Percentiles rank a stretch among this genome's conserved stretches.
These are phyloP conservation scores for Cryphonectria radicalis DNA, from an alignment of 2,329 filamentous ascomycete genomes.

Conservation along the genomic window DNA sequence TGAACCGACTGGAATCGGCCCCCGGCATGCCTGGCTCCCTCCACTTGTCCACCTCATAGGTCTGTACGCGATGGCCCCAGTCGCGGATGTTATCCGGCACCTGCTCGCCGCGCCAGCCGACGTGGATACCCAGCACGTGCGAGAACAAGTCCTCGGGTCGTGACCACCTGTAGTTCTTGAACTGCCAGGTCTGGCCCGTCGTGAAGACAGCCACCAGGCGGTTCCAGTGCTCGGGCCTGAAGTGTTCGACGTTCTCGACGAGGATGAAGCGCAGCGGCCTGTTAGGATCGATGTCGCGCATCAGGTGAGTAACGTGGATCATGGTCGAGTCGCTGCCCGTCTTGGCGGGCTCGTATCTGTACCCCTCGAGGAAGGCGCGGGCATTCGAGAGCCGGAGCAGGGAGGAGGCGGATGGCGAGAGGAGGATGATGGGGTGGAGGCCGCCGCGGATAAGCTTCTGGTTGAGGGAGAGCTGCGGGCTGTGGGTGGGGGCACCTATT, in stretches of 20 bases:
- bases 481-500: constrained; percentile 39
- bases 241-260: constrained; percentile 89
- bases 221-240: constrained; percentile 98
- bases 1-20: constrained; percentile 66
- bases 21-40: constrained; percentile 53
- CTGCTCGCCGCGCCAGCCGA: constrained; percentile 88
- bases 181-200: constrained; percentile 97
- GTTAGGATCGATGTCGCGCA: constrained; percentile 71
- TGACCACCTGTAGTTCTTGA: constrained; percentile 97
- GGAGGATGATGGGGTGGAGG: constrained; percentile 88
- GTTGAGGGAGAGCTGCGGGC: constrained; percentile 55
- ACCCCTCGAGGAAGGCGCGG: constrained; percentile 88
- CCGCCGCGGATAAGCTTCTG: constrained; percentile 57
- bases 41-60: constrained; percentile 77
- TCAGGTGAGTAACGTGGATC: constrained; percentile 79
- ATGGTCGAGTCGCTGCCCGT: constrained; percentile 74
- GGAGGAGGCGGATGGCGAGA: constrained; percentile 93
- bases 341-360: constrained; percentile 80
- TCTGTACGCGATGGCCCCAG: constrained; percentile 85
- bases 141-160: constrained; percentile 86
- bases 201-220: constrained; percentile 96
- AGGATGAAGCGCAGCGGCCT: constrained; percentile 91
- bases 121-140: constrained; percentile 83
- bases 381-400: constrained; percentile 95
- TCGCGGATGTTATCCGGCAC: constrained; percentile 76